Evolutionary conservation across 2,329 filamentous ascomycete genomes (phyloP), one percentile per base, ranked within the genome.

Genomic region (Aspergillus sergii): DNA sequence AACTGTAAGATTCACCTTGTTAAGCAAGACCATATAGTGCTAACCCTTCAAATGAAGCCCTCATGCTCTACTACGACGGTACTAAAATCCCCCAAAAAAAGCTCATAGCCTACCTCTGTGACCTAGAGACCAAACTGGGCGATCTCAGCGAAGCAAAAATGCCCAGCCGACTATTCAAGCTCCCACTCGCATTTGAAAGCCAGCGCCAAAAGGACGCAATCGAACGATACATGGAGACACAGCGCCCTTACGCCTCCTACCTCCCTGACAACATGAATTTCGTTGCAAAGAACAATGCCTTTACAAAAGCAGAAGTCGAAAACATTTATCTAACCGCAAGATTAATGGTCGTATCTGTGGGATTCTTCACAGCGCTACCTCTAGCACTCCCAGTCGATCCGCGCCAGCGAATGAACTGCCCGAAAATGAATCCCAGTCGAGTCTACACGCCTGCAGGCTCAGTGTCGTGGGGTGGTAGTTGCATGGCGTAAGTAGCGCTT

Each of bases 181-280:
- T 84, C 1, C 82, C 82, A 0, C 72, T 83, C 32, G 78, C 76
- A 5, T 82, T 83, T 64, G 74, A 81, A 59, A 73, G 71, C 64
- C 64, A 72, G 60, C 68, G 69, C 36, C 75, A 78, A 62, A 72
- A 80, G 23, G 82, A 85, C 39, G 87, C 87, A 0, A 82, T 88
- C 0, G 77, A 85, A 53, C 81, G 88, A 4, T 90, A 90, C 73
- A 84, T 84, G 71, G 84, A 85, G 28, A 89, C 86, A 0, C 86
- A 88, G 65, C 82, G 88, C 8, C 81, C 84, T 1, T 83, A 87
- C 56, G 88, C 88, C 0, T 83, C 85, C 0, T 90, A 88, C 70
- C 79, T 90, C 0, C 88, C 88, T 0, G 85, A 86, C 66, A 89
- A 89, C 59, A 79, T 89, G 46, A 80, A 84, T 1, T 90, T 89